Evolutionary conservation across 2,329 filamentous ascomycete genomes (phyloP), one percentile per base, ranked within the genome.

Genomic region (Metarhizium rileyi): DNA sequence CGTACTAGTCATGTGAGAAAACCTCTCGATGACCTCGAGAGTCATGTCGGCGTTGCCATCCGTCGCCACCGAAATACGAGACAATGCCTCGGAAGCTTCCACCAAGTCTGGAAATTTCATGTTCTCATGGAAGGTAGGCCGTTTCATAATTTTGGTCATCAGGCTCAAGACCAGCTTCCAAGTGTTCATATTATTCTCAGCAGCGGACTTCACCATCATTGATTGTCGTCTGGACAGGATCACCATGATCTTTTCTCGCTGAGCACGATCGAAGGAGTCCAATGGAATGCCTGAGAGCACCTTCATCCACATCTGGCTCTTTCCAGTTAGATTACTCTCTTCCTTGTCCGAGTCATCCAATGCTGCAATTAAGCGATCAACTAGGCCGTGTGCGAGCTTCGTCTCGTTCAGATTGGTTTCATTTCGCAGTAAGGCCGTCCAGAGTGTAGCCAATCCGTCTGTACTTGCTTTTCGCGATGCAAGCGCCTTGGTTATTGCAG

Each of bases 121-220:
- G 0, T 60, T 65, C 54, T 74, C 64, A 54, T 78, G 75, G 50
- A 76, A 76, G 0, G 74, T 77, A 0, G 76, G 69, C n/a, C 69
- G 67, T 5, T 62, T 59, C 70, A 78, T 76, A 23, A 78, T 60
- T 56, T 75, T 78, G 3, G 69, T 60, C 53, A 72, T 68, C 44
- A 80, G 56, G 20, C 69, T 66, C 6, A 80, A 61, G 5, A 74
- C 56, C 9, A 64, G 51, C 46, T 63, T 67, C 64, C 67, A 70
- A 9, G 59, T 55, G 9, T 62, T 55, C 2, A 62, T 30, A 4
- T 62, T 52, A 3, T 63, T 46, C 22, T 57, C 54, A 26, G 59
- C 60, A 2, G 57, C 59, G 4, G 57, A 48, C 36, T 63, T 61
- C 6, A 52, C 27, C 56, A 57, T 58, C 46, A 51, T 57, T 20